Evolutionary conservation across 2,329 filamentous ascomycete genomes (phyloP), one percentile per base, ranked within the genome.

Genomic region (Phyllosticta citrichinensis): DNA sequence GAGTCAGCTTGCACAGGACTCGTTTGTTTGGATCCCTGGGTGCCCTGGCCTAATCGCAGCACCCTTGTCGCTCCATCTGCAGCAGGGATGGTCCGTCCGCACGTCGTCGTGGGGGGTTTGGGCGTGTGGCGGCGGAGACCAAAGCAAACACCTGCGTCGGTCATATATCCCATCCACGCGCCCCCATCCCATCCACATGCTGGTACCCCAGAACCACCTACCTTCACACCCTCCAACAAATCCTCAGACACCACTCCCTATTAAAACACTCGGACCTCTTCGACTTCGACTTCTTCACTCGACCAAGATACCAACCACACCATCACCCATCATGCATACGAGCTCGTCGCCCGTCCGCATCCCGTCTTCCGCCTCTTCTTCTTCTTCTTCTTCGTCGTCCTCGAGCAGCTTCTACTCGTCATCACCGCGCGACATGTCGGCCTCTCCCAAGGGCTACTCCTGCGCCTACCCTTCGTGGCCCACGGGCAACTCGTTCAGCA

Each of bases 381-480:
- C 71, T n/a, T 66, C 68, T 56, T 71, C 63, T 66, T 73, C 73
- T 70, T 66, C 71, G 55, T 73, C 71, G 12, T 70, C 17, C 52
- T 57, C 33, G 55, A 56, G 50, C 55, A 73, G 71, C 56, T 65
- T 73, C 65, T 47, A 17, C 8, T 47, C 40, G 40, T 73, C 68
- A 67, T 73, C 61, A 12, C 56, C 57, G 9, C 57, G 57, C 12
- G 56, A 62, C 56, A 62, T 62, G 14, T 55, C 57, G 8, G 54
- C 62, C 56, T 61, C 64, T 60, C 30, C 63, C 47, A 67, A 68
- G 40, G 71, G 69, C 61, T 73, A 70, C 2, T 66, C 72, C 5
- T 75, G 73, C 66, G 73, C 74, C 54, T 75, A 71, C 63, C 74
- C 74, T 53, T 74, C 71, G 58, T 76, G 74, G 74, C 73, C 74